Evolutionary conservation across 2,329 filamentous ascomycete genomes (phyloP).

Genomic region (Fusarium ramigenum): DNA sequence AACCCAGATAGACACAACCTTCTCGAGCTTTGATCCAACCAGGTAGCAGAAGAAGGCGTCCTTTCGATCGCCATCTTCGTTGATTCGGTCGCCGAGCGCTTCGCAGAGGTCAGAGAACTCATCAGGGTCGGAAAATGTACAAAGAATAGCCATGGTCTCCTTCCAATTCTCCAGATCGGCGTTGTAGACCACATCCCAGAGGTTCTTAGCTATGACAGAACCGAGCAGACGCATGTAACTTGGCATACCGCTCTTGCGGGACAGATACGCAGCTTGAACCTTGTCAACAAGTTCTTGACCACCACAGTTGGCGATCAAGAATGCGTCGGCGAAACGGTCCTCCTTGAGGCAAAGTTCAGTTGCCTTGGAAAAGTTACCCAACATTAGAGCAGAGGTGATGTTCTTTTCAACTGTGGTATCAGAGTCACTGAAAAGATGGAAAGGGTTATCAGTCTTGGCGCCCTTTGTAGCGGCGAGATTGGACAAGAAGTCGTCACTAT

Average conservation of each 20-base stretch:
- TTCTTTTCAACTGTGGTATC: slow-evolving; percentile 85
- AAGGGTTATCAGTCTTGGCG: slow-evolving; percentile 92
- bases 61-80: slow-evolving; percentile 80
- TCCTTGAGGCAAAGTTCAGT: slow-evolving; percentile 89
- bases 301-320: slow-evolving; percentile 97
- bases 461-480: slow-evolving; percentile 88
- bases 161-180: slow-evolving; percentile 94
- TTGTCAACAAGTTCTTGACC: slow-evolving; percentile 94
- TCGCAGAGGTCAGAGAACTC: slow-evolving; percentile 97
- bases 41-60: slow-evolving; percentile 97
- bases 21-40: slow-evolving; percentile 95
- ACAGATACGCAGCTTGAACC: slow-evolving; percentile 90
- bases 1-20: slow-evolving; percentile 95
- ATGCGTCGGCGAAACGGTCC: slow-evolving; percentile 91
- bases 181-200: slow-evolving; percentile 98
- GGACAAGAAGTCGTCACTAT: slow-evolving; percentile 86
- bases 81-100: slow-evolving; percentile 88
- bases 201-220: slow-evolving; percentile 93
- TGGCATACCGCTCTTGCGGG: slow-evolving; percentile 81
- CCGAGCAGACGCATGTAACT: slow-evolving; percentile 92
- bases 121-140: slow-evolving; percentile 89
- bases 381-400: slow-evolving; percentile 87
- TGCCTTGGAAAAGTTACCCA: slow-evolving; percentile 90
- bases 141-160: slow-evolving; percentile 93
- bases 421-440: slow-evolving; percentile 85